Conservation (phyloP, 805 yeast genomes). For the Wickerhamiella musiphila region DNA sequence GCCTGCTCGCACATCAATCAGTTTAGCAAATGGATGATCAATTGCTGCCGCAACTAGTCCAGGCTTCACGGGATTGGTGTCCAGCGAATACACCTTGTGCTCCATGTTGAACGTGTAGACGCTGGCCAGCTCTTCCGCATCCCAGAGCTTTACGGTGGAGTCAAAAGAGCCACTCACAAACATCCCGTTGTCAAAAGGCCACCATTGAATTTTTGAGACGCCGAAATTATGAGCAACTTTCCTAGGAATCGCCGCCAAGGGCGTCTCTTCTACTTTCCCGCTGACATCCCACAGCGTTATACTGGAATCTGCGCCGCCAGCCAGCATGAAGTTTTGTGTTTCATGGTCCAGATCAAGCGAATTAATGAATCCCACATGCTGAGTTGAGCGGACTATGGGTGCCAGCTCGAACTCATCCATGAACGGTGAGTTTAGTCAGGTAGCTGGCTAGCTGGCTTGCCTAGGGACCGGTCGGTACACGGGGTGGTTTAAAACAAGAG, state of each 20-base stretch:
- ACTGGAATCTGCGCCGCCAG: constrained; percentile 60
- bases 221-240: constrained; percentile 46
- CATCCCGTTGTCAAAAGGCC: constrained; percentile 78
- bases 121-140: constrained; percentile 43
- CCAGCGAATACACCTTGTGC: constrained; percentile 49
- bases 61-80: constrained; percentile 33
- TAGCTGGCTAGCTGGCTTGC: too few relatives aligned
- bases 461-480: too few relatives aligned
- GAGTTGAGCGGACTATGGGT: too few relatives aligned
- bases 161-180: constrained; percentile 73
- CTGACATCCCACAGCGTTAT: constrained; percentile 49
- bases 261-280: constrained; percentile 2
- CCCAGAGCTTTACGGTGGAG: constrained; percentile 64
- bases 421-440: too few relatives aligned
- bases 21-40: constrained; percentile 50
- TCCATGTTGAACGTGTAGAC: constrained; percentile 51
- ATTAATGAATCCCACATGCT: constrained; percentile 34
- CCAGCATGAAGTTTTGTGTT: constrained; percentile 32
- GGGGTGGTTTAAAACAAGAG: too few relatives aligned
- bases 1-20: constrained; percentile 57
- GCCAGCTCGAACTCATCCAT: too few relatives aligned
- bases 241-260: constrained; percentile 10
- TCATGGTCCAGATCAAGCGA: constrained; percentile 37
- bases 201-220: constrained; percentile 62
- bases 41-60: constrained; percentile 46